Evolutionary conservation across 257 asterid species (phyloP), one percentile per base, ranked within the genome.

Genomic region (Scutellaria minor): DNA sequence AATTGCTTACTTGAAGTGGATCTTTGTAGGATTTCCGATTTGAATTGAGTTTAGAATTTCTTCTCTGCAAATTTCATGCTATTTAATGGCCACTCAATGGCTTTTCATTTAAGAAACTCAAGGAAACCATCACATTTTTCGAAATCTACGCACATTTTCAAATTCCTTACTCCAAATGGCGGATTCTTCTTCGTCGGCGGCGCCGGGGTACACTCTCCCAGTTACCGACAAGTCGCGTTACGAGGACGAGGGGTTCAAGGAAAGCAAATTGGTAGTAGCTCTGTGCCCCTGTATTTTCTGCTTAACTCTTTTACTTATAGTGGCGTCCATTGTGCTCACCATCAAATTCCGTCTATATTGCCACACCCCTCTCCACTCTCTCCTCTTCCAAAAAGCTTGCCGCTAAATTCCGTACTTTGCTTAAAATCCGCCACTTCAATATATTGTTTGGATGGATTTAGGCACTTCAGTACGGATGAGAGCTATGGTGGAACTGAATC

Each of bases 241-340:
- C 85, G 80, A 80, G 69, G 87, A 79, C 64, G 83, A 75, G 65
- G 84, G 75, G 14, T 81, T 80, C 74, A 81, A 79, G 81, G 86
- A 76, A 71, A 83, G 86, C 84, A 84, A 80, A 70, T 67, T 89
- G 5, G 74, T 77, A 88, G 93, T 89, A 85, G 90, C 88, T 80
- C 91, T 94, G 5, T 89, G 97, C 74, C 97, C 92, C 8, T 91
- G 90, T 76, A 73, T 89, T 55, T 83, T 84, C 75, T 91, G 93
- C 82, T 75, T 85, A 60, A 67, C 85, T 71, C 84, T 94, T 12
- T 37, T 85, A 63, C 54, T 85, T 66, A 48, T 81, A 62, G 82
- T 85, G 41, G 79, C 85, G 15, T 75, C 89, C 42, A 70, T 87
- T 53, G 72, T 88, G 1, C 85, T 91, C 54, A 48, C 75, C 60